phyloP scores from a whole-genome alignment of 768 basidiomycete genomes.

The Psilocybe cubensis region DNA sequence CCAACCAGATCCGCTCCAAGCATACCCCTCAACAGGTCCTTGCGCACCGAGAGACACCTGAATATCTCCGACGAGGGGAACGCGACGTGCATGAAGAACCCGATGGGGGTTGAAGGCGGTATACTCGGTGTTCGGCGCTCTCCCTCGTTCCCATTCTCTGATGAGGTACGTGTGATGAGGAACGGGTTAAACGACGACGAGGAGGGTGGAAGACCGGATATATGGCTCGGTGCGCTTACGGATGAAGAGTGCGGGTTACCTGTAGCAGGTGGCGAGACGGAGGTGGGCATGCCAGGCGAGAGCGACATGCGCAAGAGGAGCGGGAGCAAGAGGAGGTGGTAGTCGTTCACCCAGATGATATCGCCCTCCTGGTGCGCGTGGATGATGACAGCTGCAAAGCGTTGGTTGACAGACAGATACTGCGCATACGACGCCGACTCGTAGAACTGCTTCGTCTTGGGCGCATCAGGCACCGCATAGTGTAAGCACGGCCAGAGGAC shows the following conservation, averaged over 20 bases:
- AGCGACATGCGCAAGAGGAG: conserved; percentile 71
- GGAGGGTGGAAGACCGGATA: no score
- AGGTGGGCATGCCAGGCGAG: background rate
- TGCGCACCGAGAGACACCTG: conserved; percentile 81
- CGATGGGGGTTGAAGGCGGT: conserved; percentile 66
- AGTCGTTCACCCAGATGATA: conserved; percentile 93
- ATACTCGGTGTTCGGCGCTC: no score
- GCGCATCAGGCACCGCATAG: conserved; percentile 86
- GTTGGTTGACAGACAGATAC: conserved; percentile 88
- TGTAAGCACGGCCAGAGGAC: conserved; percentile 90
- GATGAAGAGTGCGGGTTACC: no score
- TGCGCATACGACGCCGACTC: conserved; percentile 82
- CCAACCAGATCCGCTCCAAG: conserved; percentile 94
- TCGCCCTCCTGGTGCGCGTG: conserved; percentile 86
- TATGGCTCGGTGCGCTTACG: no score
- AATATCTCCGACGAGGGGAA: conserved; percentile 97
- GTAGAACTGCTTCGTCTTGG: conserved; percentile 81
- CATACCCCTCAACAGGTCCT: conserved; percentile 81
- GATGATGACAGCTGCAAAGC: conserved; percentile 86
- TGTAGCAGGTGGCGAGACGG: no score
- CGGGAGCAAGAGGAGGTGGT: conserved; percentile 94
- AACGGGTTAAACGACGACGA: no score
- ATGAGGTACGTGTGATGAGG: no score
- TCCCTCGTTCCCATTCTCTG: no score
- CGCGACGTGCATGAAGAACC: conserved; percentile 97